phyloP scores from a whole-genome alignment of 306 rosid genomes.

The peach (Prunus persica) region Prunus_persica_NCBIv2 NC_034009.1:11245001-11245500 shows the following conservation, averaged over 20 bases:
- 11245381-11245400: neutral
- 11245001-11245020: neutral
- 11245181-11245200: neutral
- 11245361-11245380: neutral
- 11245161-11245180: neutral
- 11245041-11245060: neutral
- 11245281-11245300: neutral
- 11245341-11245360: neutral
- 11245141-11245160: neutral
- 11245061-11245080: neutral
- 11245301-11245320: slow-evolving; percentile 5
- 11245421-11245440: neutral
- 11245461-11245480: neutral
- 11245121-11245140: neutral
- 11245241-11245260: neutral
- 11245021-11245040: neutral
- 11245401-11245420: neutral
- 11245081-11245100: neutral
- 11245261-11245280: slow-evolving; percentile 1
- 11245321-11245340: neutral
- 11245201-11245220: neutral
- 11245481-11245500: neutral
- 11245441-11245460: slow-evolving; percentile 1
- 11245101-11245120: slow-evolving; percentile 1
- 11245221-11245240: neutral